Evolutionary conservation across 805 yeast species (phyloP).

Genomic region (Cyberlindnera misumaiensis): DNA sequence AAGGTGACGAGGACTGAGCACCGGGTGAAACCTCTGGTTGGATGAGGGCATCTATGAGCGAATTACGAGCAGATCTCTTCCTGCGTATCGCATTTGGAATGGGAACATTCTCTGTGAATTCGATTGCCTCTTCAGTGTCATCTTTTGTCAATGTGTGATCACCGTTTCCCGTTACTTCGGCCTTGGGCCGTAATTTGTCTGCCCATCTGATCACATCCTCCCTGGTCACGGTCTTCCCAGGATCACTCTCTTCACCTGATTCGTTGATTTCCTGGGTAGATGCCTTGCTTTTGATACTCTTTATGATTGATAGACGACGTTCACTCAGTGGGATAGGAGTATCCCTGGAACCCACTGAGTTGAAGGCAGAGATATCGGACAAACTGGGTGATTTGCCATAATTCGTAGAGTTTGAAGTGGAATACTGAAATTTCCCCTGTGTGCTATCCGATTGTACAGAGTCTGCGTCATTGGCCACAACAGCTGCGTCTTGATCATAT

Average conservation of each 20-base stretch:
- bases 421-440: conserved; percentile 16
- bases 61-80: conserved; percentile 16
- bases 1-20: conserved; percentile 18
- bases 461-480: background rate
- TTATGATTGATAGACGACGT: conserved; percentile 3
- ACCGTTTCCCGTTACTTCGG: background rate
- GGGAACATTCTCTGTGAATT: conserved; percentile 11
- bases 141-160: conserved; percentile 3
- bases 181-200: conserved; percentile 11
- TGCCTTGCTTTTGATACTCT: conserved; percentile 1
- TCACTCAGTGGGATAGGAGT: background rate
- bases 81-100: conserved; percentile 13
- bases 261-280: conserved; percentile 16
- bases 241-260: conserved; percentile 12
- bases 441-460: background rate
- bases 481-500: conserved; percentile 1
- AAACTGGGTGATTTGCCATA: conserved; percentile 23
- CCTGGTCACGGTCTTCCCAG: conserved; percentile 8
- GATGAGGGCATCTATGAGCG: conserved; percentile 22
- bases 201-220: conserved; percentile 20
- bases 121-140: conserved; percentile 20
- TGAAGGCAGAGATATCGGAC: conserved; percentile 21
- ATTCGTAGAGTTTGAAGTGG: conserved; percentile 23
- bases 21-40: conserved; percentile 14
- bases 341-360: conserved; percentile 12